These are phyloP conservation scores for Teunomyces pallodes DNA, from an alignment of 805 yeast species.

Conservation along the genomic window DNA sequence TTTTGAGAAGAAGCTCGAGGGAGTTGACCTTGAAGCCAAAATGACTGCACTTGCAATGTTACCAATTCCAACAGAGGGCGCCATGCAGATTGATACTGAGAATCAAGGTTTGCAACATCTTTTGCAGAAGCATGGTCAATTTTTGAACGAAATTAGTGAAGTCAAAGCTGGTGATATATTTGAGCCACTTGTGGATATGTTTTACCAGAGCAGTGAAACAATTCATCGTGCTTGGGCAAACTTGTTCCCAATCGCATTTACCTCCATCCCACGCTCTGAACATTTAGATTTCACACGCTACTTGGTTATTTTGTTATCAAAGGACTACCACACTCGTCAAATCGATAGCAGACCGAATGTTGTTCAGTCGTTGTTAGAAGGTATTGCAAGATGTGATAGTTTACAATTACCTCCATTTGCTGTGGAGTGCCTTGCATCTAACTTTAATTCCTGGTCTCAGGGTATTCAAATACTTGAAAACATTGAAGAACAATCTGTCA, in stretches of 20 bases:
- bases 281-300: slow-evolving; percentile 81
- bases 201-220: slow-evolving; percentile 76
- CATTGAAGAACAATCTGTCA: slow-evolving; percentile 52
- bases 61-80: slow-evolving; percentile 19
- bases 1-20: slow-evolving; percentile 41
- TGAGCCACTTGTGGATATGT: slow-evolving; percentile 72
- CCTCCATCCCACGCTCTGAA: slow-evolving; percentile 73
- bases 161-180: slow-evolving; percentile 59
- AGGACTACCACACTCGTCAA: slow-evolving; percentile 92
- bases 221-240: slow-evolving; percentile 82
- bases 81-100: slow-evolving; percentile 8
- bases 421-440: slow-evolving; percentile 80
- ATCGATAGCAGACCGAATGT: slow-evolving; percentile 84
- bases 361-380: slow-evolving; percentile 78
- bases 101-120: slow-evolving; percentile 18
- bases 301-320: slow-evolving; percentile 73
- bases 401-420: slow-evolving; percentile 91
- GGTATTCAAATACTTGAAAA: slow-evolving; percentile 82
- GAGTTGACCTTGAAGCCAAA: slow-evolving; percentile 48
- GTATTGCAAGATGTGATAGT: slow-evolving; percentile 68
- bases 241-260: slow-evolving; percentile 77
- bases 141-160: slow-evolving; percentile 27
- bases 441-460: slow-evolving; percentile 89
- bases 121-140: slow-evolving; percentile 26
- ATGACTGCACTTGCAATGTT: slow-evolving; percentile 53